Evolutionary conservation across 768 basidiomycete species (phyloP).

Genomic region (Trametes meyenii): DNA sequence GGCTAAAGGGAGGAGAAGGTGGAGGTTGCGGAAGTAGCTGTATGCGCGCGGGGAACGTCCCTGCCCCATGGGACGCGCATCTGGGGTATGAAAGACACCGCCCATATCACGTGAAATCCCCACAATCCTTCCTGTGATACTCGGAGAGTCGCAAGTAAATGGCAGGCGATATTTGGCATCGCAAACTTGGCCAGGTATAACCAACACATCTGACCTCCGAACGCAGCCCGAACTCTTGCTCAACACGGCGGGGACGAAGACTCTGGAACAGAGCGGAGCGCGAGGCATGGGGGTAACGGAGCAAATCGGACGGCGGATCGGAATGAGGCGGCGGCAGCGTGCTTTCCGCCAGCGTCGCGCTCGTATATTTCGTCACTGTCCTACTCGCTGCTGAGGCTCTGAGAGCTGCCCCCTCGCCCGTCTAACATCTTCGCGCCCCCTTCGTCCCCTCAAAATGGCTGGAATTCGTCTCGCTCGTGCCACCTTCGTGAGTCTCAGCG

Average conservation of each 20-base stretch:
- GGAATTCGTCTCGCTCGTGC: slow-evolving; percentile 32
- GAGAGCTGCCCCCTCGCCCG: slow-evolving; percentile 13
- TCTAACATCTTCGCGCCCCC: slow-evolving; percentile 1
- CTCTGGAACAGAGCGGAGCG: not conserved
- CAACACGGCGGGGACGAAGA: not conserved
- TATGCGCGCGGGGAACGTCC: not conserved
- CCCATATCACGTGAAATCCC: slow-evolving; percentile 33
- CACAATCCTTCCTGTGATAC: slow-evolving; percentile 23
- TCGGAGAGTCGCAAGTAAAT: not conserved
- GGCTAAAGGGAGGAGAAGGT: not conserved
- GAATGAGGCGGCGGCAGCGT: slow-evolving; percentile 11
- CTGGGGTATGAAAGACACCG: slow-evolving; percentile 20
- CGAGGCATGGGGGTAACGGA: slow-evolving; percentile 6
- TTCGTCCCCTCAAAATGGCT: slow-evolving; percentile 29
- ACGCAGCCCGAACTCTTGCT: slow-evolving; percentile 1
- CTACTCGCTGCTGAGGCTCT: slow-evolving; percentile 19
- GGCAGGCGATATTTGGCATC: not conserved
- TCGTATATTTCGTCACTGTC: slow-evolving; percentile 11
- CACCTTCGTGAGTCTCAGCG: slow-evolving; percentile 26
- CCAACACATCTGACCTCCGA: slow-evolving; percentile 12
- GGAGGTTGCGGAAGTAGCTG: not conserved
- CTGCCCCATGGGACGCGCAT: slow-evolving; percentile 18
- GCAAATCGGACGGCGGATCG: slow-evolving; percentile 20
- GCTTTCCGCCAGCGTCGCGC: slow-evolving; percentile 4
- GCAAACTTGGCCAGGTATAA: not conserved